phyloP scores from a whole-genome alignment of 2,329 filamentous ascomycete genomes.

The Ophiognomonia clavigignenti-juglandacearum region DNA sequence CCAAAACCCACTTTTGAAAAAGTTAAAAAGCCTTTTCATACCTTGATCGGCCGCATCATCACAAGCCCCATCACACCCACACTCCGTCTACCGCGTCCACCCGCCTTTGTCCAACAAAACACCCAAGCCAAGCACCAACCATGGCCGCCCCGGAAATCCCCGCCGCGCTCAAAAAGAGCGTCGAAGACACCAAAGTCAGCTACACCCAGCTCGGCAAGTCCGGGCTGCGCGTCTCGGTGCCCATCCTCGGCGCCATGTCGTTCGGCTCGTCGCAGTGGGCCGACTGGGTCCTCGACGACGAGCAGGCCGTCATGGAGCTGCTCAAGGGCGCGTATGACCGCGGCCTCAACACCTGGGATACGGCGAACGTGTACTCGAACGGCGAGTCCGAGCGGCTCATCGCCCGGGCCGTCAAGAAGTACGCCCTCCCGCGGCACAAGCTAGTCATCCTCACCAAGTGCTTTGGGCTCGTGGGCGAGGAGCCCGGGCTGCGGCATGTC shows the following conservation, averaged over 20 bases:
- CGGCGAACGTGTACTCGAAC: constrained; percentile 58
- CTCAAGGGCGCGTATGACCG: constrained; percentile 39
- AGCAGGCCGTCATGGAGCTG: constrained; percentile 32
- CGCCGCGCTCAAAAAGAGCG: neutral
- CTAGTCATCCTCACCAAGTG: constrained; percentile 61
- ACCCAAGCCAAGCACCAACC: no score
- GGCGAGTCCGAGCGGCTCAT: constrained; percentile 62
- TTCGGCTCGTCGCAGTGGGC: constrained; percentile 49
- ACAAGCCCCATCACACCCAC: no score
- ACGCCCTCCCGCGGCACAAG: constrained; percentile 59
- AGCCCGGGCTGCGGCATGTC: constrained; percentile 27
- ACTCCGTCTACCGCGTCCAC: no score
- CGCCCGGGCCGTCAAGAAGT: constrained; percentile 60
- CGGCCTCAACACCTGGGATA: constrained; percentile 34
- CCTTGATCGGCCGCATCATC: no score
- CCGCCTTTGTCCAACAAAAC: no score
- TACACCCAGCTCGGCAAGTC: constrained; percentile 42
- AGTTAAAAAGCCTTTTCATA: no score
- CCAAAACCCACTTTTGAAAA: no score
- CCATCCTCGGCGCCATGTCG: constrained; percentile 56
- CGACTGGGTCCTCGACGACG: constrained; percentile 53
- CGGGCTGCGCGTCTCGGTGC: constrained; percentile 50
- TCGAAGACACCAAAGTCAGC: constrained; percentile 25
- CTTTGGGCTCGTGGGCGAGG: constrained; percentile 29
- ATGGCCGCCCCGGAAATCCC: neutral